These are phyloP conservation scores for Ogataea polymorpha DNA, from an alignment of 805 yeast genomes.

Conservation along the genomic window DNA sequence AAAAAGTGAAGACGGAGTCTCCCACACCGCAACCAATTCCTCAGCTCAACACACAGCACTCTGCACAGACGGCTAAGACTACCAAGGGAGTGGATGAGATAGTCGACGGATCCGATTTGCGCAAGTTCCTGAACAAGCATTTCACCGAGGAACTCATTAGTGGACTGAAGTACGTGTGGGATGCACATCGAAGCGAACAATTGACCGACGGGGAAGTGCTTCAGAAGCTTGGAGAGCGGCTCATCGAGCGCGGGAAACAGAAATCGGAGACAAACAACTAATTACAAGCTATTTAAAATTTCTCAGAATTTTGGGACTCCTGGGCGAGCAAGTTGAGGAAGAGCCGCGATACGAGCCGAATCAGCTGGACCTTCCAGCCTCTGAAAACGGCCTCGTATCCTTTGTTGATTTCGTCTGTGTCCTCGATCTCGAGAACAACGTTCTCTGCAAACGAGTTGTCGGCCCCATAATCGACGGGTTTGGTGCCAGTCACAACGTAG, in stretches of 20 bases:
- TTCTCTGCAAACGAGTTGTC: constrained; percentile 21
- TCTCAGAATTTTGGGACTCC: constrained; percentile 39
- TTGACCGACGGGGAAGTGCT: constrained; percentile 16
- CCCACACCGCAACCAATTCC: constrained; percentile 27
- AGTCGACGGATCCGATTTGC: constrained; percentile 52
- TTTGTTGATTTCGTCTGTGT: constrained; percentile 39
- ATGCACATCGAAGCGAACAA: constrained; percentile 22
- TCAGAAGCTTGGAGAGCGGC: constrained; percentile 20
- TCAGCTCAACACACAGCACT: constrained; percentile 15
- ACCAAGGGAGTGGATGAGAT: constrained; percentile 34
- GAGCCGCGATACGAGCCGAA: constrained; percentile 81
- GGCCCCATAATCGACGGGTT: constrained; percentile 25
- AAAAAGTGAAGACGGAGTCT: constrained; percentile 19
- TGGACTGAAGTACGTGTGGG: constrained; percentile 36
- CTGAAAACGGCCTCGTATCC: constrained; percentile 61
- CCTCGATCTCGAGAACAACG: constrained; percentile 26
- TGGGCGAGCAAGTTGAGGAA: constrained; percentile 61
- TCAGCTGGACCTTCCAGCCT: constrained; percentile 88
- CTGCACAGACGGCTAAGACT: constrained; percentile 11
- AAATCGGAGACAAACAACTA: constrained; percentile 6
- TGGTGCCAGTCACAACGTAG: constrained; percentile 40
- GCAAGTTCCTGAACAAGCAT: constrained; percentile 48
- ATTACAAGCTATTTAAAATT: constrained; percentile 8
- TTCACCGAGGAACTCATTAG: constrained; percentile 43
- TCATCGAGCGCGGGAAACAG: constrained; percentile 17